Evolutionary conservation across 306 rosid genomes (phyloP).

Genomic region (Cucurbita argyrosperma): DNA sequence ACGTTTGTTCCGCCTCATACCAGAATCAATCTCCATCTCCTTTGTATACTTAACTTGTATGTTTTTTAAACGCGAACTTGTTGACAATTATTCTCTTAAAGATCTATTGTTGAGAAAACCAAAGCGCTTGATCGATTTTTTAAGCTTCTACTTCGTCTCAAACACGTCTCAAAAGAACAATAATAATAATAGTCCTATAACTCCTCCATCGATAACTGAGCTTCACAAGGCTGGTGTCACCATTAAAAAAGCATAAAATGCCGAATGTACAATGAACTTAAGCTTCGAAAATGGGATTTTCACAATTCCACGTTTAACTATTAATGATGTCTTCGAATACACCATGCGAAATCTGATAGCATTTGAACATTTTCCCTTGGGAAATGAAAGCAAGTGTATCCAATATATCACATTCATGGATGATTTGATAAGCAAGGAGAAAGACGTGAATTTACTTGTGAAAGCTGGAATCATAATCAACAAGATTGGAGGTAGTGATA

Average conservation of each 20-base stretch:
- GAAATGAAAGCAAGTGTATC: not conserved
- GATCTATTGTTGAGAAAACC: not conserved
- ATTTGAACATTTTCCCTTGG: not conserved
- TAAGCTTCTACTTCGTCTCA: too few relatives aligned
- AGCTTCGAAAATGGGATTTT: not conserved
- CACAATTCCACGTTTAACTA: not conserved
- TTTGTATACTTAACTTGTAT: too few relatives aligned
- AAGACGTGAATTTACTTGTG: not conserved
- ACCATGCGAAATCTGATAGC: not conserved
- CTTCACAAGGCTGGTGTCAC: not conserved
- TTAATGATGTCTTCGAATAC: not conserved
- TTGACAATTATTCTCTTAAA: too few relatives aligned
- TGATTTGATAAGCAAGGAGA: not conserved
- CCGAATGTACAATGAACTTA: not conserved
- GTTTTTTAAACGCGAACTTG: too few relatives aligned
- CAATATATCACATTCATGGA: not conserved
- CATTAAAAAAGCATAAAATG: not conserved
- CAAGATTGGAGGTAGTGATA: not conserved
- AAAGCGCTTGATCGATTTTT: not conserved
- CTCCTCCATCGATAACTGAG: not conserved
- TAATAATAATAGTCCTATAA: too few relatives aligned
- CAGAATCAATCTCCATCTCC: not conserved
- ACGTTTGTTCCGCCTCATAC: not conserved
- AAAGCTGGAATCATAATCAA: not conserved
- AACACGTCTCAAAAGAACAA: too few relatives aligned